Conservation (phyloP, 768 basidiomycete genomes). For the Tulasnella sp. region DNA sequence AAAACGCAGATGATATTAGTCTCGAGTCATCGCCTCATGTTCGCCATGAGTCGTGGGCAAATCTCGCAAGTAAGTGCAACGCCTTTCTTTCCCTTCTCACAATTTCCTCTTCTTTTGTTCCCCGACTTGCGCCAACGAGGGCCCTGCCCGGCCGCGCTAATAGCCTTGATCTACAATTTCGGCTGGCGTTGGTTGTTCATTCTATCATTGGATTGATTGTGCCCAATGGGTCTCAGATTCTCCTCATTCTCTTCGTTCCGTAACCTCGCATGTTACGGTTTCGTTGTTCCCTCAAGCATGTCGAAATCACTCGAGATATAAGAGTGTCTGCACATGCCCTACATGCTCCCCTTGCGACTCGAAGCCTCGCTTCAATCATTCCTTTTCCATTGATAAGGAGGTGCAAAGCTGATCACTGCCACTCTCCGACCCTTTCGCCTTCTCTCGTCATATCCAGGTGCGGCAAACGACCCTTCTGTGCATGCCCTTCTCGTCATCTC, state of each 20-base stretch:
- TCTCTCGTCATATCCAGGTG: no score
- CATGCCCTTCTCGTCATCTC: background rate
- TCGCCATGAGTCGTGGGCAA: constrained; percentile 13
- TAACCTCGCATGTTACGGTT: background rate
- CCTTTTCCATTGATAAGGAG: background rate
- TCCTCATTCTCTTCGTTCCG: background rate
- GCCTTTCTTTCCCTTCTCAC: background rate
- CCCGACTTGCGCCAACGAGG: background rate
- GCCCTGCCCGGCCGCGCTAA: background rate
- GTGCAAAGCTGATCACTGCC: background rate
- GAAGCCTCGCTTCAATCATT: background rate
- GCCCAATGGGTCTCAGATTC: background rate
- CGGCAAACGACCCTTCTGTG: background rate
- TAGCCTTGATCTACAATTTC: background rate
- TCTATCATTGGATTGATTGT: background rate
- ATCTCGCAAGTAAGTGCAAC: background rate
- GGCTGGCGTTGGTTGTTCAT: background rate
- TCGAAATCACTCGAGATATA: background rate
- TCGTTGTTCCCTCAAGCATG: background rate
- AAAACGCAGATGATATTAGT: no score
- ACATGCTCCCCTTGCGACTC: background rate
- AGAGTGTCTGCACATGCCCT: background rate
- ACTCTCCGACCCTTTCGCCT: background rate
- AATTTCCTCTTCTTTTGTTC: background rate
- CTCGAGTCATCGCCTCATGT: constrained; percentile 8